Evolutionary conservation across 1,284 basidiomycete species (phyloP).

Genomic region (Naganishia sp.): DNA sequence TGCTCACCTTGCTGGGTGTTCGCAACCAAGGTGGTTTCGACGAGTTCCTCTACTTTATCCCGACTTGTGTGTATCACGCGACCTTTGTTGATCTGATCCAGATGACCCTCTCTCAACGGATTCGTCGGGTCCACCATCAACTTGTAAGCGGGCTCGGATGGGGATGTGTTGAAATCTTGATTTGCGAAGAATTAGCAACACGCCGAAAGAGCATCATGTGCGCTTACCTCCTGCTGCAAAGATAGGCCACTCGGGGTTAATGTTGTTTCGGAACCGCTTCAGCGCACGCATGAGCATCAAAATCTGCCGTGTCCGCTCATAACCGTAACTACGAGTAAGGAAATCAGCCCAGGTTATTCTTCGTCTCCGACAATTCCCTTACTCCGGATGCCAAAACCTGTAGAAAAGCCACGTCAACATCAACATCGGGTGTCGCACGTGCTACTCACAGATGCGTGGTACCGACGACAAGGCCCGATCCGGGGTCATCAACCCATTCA

Average conservation of each 20-base stretch:
- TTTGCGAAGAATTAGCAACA: slow-evolving; percentile 25
- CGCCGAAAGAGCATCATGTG: neutral
- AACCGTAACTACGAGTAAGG: slow-evolving; percentile 65
- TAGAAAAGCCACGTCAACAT: slow-evolving; percentile 59
- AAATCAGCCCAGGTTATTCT: slow-evolving; percentile 10
- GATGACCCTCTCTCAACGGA: slow-evolving; percentile 61
- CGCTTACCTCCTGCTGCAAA: slow-evolving; percentile 76
- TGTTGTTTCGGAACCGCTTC: slow-evolving; percentile 60
- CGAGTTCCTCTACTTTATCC: slow-evolving; percentile 56
- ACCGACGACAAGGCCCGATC: slow-evolving; percentile 61
- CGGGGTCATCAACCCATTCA: slow-evolving; percentile 53
- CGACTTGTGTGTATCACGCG: slow-evolving; percentile 80
- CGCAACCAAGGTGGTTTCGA: slow-evolving; percentile 29
- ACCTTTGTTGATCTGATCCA: slow-evolving; percentile 63
- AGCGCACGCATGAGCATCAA: slow-evolving; percentile 67
- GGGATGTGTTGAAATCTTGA: slow-evolving; percentile 88
- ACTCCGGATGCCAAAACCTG: slow-evolving; percentile 90
- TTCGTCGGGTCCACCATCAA: slow-evolving; percentile 66
- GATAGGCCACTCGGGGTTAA: slow-evolving; percentile 67
- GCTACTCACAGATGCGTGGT: slow-evolving; percentile 62
- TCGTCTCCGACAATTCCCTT: slow-evolving; percentile 39
- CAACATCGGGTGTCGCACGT: neutral
- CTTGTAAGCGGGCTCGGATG: slow-evolving; percentile 80
- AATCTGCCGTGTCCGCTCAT: slow-evolving; percentile 75
- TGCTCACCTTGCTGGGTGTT: slow-evolving; percentile 60